These are phyloP conservation scores for Isatis tinctoria DNA, from an alignment of 345 rosid genomes.

Conservation along the genomic window DNA sequence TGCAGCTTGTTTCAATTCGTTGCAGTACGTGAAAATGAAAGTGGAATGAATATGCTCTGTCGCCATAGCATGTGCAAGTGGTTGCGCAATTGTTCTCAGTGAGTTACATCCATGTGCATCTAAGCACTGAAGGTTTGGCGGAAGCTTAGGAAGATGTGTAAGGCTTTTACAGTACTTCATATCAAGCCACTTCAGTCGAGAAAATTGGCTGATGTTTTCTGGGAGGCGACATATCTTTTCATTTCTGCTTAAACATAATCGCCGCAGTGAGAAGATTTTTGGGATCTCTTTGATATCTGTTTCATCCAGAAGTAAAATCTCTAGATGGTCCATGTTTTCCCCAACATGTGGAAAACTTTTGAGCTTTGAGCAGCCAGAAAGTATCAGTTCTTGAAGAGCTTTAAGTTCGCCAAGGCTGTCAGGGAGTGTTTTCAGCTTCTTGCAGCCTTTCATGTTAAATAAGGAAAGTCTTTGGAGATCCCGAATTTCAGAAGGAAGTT, in stretches of 20 bases:
- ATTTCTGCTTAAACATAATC: neutral
- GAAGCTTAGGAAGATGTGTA: conserved; percentile 8
- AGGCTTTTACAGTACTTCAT: conserved; percentile 6
- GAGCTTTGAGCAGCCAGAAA: too few relatives aligned
- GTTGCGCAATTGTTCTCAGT: neutral
- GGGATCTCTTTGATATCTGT: neutral
- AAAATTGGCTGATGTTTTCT: neutral
- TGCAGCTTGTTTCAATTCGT: neutral
- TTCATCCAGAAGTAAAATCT: conserved; percentile 3
- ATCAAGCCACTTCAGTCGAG: conserved; percentile 10
- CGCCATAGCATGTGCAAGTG: too few relatives aligned
- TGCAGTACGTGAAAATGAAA: too few relatives aligned
- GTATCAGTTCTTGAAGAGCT: too few relatives aligned
- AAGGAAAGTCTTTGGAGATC: too few relatives aligned
- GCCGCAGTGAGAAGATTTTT: neutral
- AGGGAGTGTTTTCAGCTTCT: too few relatives aligned
- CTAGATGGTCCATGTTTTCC: too few relatives aligned
- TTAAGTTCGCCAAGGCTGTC: too few relatives aligned
- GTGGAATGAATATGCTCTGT: too few relatives aligned
- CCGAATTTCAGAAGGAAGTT: too few relatives aligned
- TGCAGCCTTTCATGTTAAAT: too few relatives aligned
- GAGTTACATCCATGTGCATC: neutral
- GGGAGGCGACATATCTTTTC: neutral
- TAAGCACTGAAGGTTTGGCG: conserved; percentile 8
- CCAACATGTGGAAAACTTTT: too few relatives aligned